Conservation (phyloP, 164 flowering plant genomes). For the Umbellularia californica region DNA sequence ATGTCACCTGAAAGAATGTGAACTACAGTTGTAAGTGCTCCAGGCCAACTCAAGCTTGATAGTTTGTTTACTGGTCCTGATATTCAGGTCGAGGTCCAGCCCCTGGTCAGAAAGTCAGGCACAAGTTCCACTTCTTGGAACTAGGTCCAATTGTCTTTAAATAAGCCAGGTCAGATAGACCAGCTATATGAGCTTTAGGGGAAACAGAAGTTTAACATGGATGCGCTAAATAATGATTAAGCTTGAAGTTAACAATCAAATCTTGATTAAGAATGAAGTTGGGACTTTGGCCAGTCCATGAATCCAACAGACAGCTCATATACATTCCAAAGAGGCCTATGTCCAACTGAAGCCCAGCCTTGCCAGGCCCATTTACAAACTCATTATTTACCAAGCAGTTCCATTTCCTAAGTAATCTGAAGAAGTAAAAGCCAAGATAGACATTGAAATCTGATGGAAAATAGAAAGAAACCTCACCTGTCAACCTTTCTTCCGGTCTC, state of each 20-base stretch:
- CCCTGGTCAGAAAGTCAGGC: background rate
- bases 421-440: background rate
- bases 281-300: too few relatives aligned
- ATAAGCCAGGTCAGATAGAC: too few relatives aligned
- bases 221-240: background rate
- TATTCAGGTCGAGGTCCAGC: background rate
- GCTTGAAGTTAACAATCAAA: too few relatives aligned
- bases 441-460: background rate
- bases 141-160: too few relatives aligned
- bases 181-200: background rate
- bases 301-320: background rate
- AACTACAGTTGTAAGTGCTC: background rate
- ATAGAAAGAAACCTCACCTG: slow-evolving; percentile 36
- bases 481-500: slow-evolving; percentile 36
- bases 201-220: background rate
- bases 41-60: background rate
- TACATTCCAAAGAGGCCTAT: background rate
- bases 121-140: too few relatives aligned
- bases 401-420: too few relatives aligned
- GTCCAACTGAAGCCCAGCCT: background rate
- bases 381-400: background rate
- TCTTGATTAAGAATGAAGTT: too few relatives aligned
- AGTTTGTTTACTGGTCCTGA: background rate
- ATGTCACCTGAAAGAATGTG: slow-evolving; percentile 6
- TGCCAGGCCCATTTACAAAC: background rate